phyloP scores from a whole-genome alignment of 805 yeast genomes.

The Saccharomycopsis amapae region DNA sequence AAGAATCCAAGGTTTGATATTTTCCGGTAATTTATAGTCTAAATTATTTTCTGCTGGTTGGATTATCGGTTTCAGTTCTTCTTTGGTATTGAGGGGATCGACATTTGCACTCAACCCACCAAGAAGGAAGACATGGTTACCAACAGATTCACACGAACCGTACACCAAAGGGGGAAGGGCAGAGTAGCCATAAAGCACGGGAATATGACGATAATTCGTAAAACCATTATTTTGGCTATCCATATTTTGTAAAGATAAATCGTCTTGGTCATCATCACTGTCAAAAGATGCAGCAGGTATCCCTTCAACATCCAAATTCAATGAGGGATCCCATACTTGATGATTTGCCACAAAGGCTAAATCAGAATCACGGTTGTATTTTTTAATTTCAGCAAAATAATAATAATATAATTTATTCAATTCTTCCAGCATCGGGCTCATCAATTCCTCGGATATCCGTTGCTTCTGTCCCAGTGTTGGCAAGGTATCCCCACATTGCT shows the following conservation, averaged over 20 bases:
- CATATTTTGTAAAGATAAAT: background rate
- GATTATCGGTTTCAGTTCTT: background rate
- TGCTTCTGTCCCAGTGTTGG: no score
- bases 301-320: background rate
- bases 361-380: background rate
- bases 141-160: slow-evolving; percentile 1
- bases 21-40: slow-evolving; percentile 33
- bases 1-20: slow-evolving; percentile 36
- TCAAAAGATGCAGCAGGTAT: background rate
- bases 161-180: slow-evolving; percentile 5
- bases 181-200: background rate
- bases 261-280: background rate
- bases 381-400: background rate
- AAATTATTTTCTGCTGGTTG: background rate
- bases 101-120: slow-evolving; percentile 4
- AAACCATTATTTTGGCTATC: background rate
- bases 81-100: background rate
- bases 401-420: background rate
- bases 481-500: no score
- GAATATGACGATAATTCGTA: slow-evolving; percentile 3
- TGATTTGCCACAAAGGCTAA: background rate
- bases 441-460: no score
- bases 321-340: background rate
- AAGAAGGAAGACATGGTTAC: slow-evolving; percentile 1
- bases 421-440: no score